Conservation (phyloP, 2,329 filamentous ascomycete genomes). For the Myriosclerotinia scirpicola region DNA sequence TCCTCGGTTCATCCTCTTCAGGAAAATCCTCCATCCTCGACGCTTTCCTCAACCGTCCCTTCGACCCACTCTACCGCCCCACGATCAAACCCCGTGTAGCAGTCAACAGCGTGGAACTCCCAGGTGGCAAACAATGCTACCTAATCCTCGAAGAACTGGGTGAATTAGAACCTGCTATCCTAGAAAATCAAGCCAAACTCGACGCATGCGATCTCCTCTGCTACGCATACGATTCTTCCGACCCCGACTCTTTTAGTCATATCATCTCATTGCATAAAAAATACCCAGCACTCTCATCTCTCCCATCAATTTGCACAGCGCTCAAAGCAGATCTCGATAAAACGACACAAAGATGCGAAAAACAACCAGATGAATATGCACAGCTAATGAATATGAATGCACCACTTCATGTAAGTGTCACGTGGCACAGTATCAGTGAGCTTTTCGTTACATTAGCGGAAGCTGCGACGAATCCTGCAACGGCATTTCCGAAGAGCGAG, state of each 20-base stretch:
- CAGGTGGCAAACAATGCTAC: slow-evolving; percentile 95
- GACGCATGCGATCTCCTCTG: slow-evolving; percentile 92
- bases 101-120: slow-evolving; percentile 94
- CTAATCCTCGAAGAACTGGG: slow-evolving; percentile 93
- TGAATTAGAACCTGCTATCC: slow-evolving; percentile 88
- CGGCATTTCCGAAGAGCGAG: slow-evolving; percentile 84
- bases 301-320: slow-evolving; percentile 89
- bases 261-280: slow-evolving; percentile 78
- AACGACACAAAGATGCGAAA: slow-evolving; percentile 88
- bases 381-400: slow-evolving; percentile 81
- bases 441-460: slow-evolving; percentile 91
- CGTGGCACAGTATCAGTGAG: slow-evolving; percentile 91
- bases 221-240: slow-evolving; percentile 94
- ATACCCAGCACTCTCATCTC: slow-evolving; percentile 80
- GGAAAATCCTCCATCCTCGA: slow-evolving; percentile 92
- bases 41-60: slow-evolving; percentile 85
- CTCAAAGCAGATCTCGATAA: slow-evolving; percentile 96
- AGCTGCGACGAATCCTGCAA: slow-evolving; percentile 84
- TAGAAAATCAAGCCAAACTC: slow-evolving; percentile 87
- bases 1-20: slow-evolving; percentile 79
- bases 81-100: slow-evolving; percentile 93
- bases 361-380: slow-evolving; percentile 91
- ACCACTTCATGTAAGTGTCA: slow-evolving; percentile 90
- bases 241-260: slow-evolving; percentile 93
- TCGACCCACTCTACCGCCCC: slow-evolving; percentile 79